These are phyloP conservation scores for Fusarium sp. DNA, from an alignment of 2,329 filamentous ascomycete species.

Conservation along the genomic window DNA sequence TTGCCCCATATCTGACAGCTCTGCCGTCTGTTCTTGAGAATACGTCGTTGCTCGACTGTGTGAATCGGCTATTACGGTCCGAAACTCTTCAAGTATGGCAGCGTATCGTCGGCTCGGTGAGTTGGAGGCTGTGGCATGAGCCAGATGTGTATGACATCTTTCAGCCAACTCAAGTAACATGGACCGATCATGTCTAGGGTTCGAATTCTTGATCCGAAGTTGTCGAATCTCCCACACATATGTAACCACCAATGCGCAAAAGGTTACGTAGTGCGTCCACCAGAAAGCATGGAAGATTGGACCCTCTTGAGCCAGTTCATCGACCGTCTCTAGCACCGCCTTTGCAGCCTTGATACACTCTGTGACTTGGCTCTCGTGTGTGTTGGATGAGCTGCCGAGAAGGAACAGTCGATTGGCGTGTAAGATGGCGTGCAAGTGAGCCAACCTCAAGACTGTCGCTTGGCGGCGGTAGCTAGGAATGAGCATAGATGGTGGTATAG, in stretches of 20 bases:
- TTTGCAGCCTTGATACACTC: conserved; percentile 54
- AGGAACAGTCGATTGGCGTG: conserved; percentile 67
- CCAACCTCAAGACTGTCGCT: conserved; percentile 64
- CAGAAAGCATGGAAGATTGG: conserved; percentile 62
- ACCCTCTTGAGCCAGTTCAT: conserved; percentile 54
- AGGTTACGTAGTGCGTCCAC: conserved; percentile 67
- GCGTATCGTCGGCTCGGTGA: conserved; percentile 37
- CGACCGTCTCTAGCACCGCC: conserved; percentile 56
- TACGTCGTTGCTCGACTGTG: not conserved
- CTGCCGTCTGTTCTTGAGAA: not conserved
- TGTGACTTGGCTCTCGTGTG: conserved; percentile 45
- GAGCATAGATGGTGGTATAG: conserved; percentile 57
- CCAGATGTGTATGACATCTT: conserved; percentile 34
- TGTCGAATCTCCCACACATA: conserved; percentile 62
- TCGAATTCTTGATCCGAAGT: conserved; percentile 21
- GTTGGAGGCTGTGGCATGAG: conserved; percentile 29
- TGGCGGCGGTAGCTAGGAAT: conserved; percentile 61
- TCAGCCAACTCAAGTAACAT: conserved; percentile 43
- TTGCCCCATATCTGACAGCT: not conserved
- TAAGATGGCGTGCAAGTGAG: conserved; percentile 67
- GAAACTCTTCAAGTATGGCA: conserved; percentile 33
- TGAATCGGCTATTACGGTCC: conserved; percentile 5
- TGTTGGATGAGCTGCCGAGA: conserved; percentile 42
- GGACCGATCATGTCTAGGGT: conserved; percentile 20
- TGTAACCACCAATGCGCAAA: conserved; percentile 65